Evolutionary conservation across 208 protist species (phyloP).

Genomic region (Trypanosoma mega): DNA sequence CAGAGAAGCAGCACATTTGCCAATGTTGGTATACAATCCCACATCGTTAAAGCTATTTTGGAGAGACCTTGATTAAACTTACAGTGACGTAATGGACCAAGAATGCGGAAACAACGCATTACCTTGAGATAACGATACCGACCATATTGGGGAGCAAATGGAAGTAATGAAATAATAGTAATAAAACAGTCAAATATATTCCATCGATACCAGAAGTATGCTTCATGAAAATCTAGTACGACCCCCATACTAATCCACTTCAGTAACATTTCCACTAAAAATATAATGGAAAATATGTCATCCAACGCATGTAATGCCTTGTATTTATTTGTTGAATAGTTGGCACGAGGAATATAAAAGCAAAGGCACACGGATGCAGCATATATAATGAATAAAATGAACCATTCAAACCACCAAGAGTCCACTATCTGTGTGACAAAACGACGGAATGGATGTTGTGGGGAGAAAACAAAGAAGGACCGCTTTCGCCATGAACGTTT

Average conservation of each 20-base stretch:
- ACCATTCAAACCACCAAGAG: constrained; percentile 61
- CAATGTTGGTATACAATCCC: constrained; percentile 75
- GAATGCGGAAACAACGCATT: constrained; percentile 82
- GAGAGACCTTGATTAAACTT: constrained; percentile 58
- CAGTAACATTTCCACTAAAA: constrained; percentile 85
- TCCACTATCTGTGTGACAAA: constrained; percentile 43
- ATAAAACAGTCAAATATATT: constrained; percentile 91
- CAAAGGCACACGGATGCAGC: constrained; percentile 77
- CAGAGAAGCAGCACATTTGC: constrained; percentile 85
- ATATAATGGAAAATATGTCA: constrained; percentile 83
- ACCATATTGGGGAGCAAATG: constrained; percentile 38
- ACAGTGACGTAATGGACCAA: constrained; percentile 68
- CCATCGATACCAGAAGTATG: constrained; percentile 90
- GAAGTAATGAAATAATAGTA: constrained; percentile 81
- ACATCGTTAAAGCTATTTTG: constrained; percentile 65
- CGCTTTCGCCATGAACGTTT: constrained; percentile 61
- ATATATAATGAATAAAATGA: constrained; percentile 71
- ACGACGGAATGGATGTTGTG: constrained; percentile 56
- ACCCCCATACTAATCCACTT: constrained; percentile 89
- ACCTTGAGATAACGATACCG: constrained; percentile 77
- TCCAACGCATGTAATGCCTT: constrained; percentile 74
- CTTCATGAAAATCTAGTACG: constrained; percentile 55
- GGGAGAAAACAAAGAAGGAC: constrained; percentile 63
- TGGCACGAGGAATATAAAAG: constrained; percentile 50
- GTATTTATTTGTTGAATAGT: constrained; percentile 64